Evolutionary conservation across 768 basidiomycete genomes (phyloP).

Genomic region (Mycena metata): DNA sequence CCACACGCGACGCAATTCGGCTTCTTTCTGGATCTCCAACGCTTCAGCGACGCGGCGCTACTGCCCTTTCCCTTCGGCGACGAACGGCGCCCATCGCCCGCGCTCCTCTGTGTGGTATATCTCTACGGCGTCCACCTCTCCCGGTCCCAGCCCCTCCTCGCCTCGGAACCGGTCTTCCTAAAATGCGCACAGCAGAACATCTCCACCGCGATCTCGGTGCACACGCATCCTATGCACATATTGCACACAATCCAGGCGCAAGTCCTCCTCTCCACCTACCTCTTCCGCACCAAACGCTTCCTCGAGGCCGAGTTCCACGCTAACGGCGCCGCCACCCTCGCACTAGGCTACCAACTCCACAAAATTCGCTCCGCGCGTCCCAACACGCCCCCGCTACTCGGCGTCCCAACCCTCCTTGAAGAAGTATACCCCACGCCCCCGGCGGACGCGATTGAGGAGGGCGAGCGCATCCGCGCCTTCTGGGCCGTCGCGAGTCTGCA

Average conservation of each 20-base stretch:
- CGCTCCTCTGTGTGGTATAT: slow-evolving; percentile 20
- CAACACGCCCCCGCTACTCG: slow-evolving; percentile 6
- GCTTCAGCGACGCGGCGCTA: slow-evolving; percentile 13
- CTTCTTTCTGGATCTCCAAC: slow-evolving; percentile 27
- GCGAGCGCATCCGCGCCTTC: slow-evolving; percentile 38
- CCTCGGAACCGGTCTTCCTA: slow-evolving; percentile 26
- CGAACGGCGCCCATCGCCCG: slow-evolving; percentile 21
- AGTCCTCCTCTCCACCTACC: slow-evolving; percentile 28
- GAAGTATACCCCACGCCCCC: slow-evolving; percentile 19
- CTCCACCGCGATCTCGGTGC: slow-evolving; percentile 4
- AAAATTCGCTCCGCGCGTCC: slow-evolving; percentile 24
- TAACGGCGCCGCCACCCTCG: slow-evolving; percentile 29
- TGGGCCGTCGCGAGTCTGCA: slow-evolving; percentile 35
- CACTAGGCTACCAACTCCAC: slow-evolving; percentile 20
- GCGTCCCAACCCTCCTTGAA: background rate
- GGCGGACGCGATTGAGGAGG: slow-evolving; percentile 33
- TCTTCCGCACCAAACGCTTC: slow-evolving; percentile 22
- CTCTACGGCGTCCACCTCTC: slow-evolving; percentile 32
- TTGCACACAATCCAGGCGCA: slow-evolving; percentile 35
- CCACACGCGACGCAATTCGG: slow-evolving; percentile 32
- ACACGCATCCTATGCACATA: background rate
- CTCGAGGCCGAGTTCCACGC: slow-evolving; percentile 29
- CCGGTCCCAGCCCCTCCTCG: slow-evolving; percentile 1
- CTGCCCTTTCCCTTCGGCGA: slow-evolving; percentile 20
- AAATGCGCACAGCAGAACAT: slow-evolving; percentile 25